Conservation (phyloP, 2,329 filamentous ascomycete genomes). For the Graphilbum fragrans region DNA sequence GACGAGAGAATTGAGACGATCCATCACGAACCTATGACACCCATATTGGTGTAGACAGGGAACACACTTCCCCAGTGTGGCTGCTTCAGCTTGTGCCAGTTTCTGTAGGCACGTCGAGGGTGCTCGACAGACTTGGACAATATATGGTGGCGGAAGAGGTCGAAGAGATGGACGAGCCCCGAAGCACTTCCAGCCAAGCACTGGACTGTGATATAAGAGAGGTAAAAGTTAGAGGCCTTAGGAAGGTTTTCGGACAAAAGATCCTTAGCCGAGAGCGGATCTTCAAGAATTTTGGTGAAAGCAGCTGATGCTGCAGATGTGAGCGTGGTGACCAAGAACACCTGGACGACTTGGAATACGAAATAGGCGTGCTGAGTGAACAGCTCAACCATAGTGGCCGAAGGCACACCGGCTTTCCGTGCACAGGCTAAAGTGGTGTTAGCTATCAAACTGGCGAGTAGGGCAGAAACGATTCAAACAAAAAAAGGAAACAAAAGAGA, state of each 20-base stretch:
- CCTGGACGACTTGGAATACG: slow-evolving; percentile 68
- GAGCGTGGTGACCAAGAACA: slow-evolving; percentile 72
- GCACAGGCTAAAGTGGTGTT: slow-evolving; percentile 43
- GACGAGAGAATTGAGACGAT: too few relatives aligned
- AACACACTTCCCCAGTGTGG: slow-evolving; percentile 69
- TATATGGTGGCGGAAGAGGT: slow-evolving; percentile 30
- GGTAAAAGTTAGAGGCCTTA: slow-evolving; percentile 65
- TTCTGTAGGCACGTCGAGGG: slow-evolving; percentile 67
- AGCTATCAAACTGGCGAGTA: slow-evolving; percentile 3
- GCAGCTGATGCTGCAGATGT: slow-evolving; percentile 60
- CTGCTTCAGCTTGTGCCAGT: slow-evolving; percentile 56
- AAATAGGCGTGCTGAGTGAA: slow-evolving; percentile 73
- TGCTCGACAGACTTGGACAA: slow-evolving; percentile 64
- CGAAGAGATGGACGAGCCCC: slow-evolving; percentile 60
- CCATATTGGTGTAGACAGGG: slow-evolving; percentile 63
- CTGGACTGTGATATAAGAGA: slow-evolving; percentile 78
- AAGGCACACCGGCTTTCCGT: slow-evolving; percentile 58
- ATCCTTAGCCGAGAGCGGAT: slow-evolving; percentile 42
- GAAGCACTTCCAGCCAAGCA: slow-evolving; percentile 66
- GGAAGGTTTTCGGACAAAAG: slow-evolving; percentile 55
- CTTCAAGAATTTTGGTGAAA: slow-evolving; percentile 39
- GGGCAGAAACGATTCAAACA: too few relatives aligned
- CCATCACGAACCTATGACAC: slow-evolving; percentile 51
- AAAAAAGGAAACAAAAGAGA: too few relatives aligned
- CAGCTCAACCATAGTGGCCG: slow-evolving; percentile 59